phyloP scores from a whole-genome alignment of 495 filamentous ascomycete genomes.

The Aspergillus indologenus region DNA sequence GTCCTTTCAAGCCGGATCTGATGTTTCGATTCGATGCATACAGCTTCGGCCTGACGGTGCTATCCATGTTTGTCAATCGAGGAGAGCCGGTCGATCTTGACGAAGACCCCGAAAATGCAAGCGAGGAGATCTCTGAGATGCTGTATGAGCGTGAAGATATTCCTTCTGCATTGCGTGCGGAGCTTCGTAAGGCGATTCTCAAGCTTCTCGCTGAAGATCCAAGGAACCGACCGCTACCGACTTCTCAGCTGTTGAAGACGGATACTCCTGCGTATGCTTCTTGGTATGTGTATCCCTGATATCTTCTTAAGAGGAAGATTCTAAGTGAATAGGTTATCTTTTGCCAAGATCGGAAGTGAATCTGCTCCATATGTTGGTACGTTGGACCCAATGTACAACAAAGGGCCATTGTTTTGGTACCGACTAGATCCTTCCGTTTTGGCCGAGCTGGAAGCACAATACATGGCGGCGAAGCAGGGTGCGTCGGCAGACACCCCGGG shows the following conservation, averaged over 20 bases:
- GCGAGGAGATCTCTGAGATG: background rate
- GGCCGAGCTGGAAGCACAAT: conserved; percentile 19
- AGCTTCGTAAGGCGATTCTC: conserved; percentile 13
- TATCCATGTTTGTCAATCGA: conserved; percentile 17
- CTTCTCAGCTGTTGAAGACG: conserved; percentile 13
- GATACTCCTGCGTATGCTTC: conserved; percentile 17
- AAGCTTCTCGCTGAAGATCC: conserved; percentile 19
- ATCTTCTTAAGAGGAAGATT: too few relatives aligned
- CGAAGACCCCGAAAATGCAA: background rate
- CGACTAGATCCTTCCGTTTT: conserved; percentile 18
- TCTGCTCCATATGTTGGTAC: conserved; percentile 11
- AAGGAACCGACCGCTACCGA: conserved; percentile 14
- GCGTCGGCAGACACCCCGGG: conserved; percentile 12
- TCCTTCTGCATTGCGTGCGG: conserved; percentile 8
- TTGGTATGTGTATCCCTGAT: conserved; percentile 10
- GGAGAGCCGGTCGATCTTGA: conserved; percentile 10
- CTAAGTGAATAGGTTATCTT: background rate
- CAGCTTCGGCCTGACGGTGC: conserved; percentile 18
- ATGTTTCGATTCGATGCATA: conserved; percentile 23
- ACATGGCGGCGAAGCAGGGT: conserved; percentile 13
- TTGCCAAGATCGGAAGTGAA: background rate
- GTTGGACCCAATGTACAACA: conserved; percentile 24
- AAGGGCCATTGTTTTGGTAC: conserved; percentile 25
- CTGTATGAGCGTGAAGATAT: conserved; percentile 13
- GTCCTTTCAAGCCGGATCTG: conserved; percentile 12